These are phyloP conservation scores for Zychaea mexicana DNA, from an alignment of 371 early-diverging fungal species.

Conservation along the genomic window DNA sequence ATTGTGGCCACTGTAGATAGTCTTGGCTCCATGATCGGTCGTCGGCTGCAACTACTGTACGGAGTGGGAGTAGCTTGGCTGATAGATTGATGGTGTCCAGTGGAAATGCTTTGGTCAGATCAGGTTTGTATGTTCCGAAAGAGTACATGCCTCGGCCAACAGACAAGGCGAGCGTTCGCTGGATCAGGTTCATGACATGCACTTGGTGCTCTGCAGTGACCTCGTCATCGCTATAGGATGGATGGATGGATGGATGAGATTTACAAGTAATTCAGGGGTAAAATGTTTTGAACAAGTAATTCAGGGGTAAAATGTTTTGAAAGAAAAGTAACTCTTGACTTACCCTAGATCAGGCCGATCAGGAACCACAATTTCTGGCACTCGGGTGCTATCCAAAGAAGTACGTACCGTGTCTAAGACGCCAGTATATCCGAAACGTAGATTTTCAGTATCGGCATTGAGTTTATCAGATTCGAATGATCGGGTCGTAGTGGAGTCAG, in stretches of 20 bases:
- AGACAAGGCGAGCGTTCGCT: slow-evolving; percentile 69
- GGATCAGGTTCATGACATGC: slow-evolving; percentile 49
- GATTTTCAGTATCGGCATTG: slow-evolving; percentile 27
- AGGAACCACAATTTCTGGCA: slow-evolving; percentile 42
- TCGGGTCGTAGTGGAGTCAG: background rate
- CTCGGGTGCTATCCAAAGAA: slow-evolving; percentile 52
- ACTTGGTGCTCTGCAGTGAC: slow-evolving; percentile 51
- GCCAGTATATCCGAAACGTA: slow-evolving; percentile 68
- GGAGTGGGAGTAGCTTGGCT: slow-evolving; percentile 66
- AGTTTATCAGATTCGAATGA: slow-evolving; percentile 20
- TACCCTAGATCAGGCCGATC: slow-evolving; percentile 39
- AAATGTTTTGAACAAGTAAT: slow-evolving; percentile 4
- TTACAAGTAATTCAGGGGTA: background rate
- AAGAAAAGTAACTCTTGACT: slow-evolving; percentile 8
- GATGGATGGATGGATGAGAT: background rate
- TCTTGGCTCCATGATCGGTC: slow-evolving; percentile 45
- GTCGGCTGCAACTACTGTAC: slow-evolving; percentile 56
- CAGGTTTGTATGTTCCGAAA: slow-evolving; percentile 61
- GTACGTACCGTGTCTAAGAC: slow-evolving; percentile 64
- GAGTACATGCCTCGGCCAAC: slow-evolving; percentile 71
- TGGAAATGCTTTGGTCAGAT: slow-evolving; percentile 54
- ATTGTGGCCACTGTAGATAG: slow-evolving; percentile 75
- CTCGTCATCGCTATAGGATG: slow-evolving; percentile 48
- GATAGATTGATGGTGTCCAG: slow-evolving; percentile 58
- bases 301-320: background rate